Percentiles rank a stretch among this genome's conserved stretches.
Evolutionary conservation across 2,329 filamentous ascomycete genomes (phyloP).

Genomic region (Domatiomyces catenatus): DNA sequence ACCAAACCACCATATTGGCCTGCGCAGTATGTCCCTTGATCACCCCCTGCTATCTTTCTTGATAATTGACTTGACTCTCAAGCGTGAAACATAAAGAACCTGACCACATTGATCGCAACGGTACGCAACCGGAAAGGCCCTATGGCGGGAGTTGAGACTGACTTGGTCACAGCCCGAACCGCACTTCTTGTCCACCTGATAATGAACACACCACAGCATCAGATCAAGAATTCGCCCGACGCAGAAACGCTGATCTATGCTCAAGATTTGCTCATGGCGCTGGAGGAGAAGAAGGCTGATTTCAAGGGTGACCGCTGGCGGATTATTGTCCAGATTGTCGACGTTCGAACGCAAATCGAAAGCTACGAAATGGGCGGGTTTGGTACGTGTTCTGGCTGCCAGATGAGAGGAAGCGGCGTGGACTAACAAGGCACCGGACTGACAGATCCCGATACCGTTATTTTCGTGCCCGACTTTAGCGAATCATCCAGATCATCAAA

Average conservation of each 20-base stretch:
- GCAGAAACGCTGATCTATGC: constrained; percentile 6
- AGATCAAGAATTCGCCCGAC: constrained; percentile 2
- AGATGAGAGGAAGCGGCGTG: background rate
- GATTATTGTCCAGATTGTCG: constrained; percentile 13
- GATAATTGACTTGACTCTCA: constrained; percentile 14
- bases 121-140: constrained; percentile 21
- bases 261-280: constrained; percentile 9
- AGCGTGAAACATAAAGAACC: constrained; percentile 32
- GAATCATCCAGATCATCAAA: background rate
- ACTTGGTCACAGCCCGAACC: constrained; percentile 14
- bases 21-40: constrained; percentile 6
- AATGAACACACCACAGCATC: constrained; percentile 13
- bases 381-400: constrained; percentile 7
- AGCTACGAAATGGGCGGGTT: constrained; percentile 13
- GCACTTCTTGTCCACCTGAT: constrained; percentile 16
- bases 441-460: background rate
- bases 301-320: constrained; percentile 10
- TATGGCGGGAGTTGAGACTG: background rate
- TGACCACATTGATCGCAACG: constrained; percentile 32
- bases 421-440: background rate
- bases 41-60: constrained; percentile 27
- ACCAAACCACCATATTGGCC: constrained; percentile 28
- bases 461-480: background rate
- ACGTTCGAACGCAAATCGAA: constrained; percentile 12
- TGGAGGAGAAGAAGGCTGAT: constrained; percentile 14